These are phyloP conservation scores for Daldinia sp. DNA, from an alignment of 2,329 filamentous ascomycete genomes.

Conservation along the genomic window DNA sequence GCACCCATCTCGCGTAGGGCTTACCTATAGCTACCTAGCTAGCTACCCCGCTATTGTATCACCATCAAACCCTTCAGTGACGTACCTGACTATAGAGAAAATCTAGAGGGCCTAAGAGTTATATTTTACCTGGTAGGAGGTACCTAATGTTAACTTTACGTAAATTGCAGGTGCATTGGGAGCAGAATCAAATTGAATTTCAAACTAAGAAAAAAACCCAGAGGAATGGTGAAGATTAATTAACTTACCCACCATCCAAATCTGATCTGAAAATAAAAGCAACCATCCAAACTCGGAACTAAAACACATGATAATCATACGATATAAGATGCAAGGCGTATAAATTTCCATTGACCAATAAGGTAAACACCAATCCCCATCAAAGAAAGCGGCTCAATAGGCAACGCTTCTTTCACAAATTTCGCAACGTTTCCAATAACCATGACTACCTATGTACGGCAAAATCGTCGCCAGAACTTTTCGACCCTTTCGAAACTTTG, in stretches of 20 bases:
- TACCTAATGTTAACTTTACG: neutral
- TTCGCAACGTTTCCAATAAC: neutral
- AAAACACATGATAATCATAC: constrained; percentile 3
- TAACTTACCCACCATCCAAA: neutral
- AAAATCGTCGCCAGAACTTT: neutral
- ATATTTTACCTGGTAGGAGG: neutral
- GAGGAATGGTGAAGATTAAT: neutral
- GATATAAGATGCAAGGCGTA: constrained; percentile 28
- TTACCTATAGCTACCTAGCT: neutral
- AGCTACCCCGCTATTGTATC: constrained; percentile 28
- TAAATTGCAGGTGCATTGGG: neutral
- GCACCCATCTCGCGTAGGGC: neutral
- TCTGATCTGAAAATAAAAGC: neutral
- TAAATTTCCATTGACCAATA: constrained; percentile 28
- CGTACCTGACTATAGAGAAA: neutral
- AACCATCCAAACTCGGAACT: constrained; percentile 1
- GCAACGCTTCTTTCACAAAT: neutral
- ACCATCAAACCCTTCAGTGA: neutral
- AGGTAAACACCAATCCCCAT: constrained; percentile 15
- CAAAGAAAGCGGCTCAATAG: constrained; percentile 9
- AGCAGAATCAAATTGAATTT: neutral
- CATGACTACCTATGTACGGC: neutral
- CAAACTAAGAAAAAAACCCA: neutral
- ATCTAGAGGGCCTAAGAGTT: constrained; percentile 11
- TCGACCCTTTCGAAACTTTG: constrained; percentile 6